Percentiles rank a stretch among this genome's conserved stretches.
Evolutionary conservation across 441 rosid species (phyloP).

Genomic region (Populus hybrid): DNA sequence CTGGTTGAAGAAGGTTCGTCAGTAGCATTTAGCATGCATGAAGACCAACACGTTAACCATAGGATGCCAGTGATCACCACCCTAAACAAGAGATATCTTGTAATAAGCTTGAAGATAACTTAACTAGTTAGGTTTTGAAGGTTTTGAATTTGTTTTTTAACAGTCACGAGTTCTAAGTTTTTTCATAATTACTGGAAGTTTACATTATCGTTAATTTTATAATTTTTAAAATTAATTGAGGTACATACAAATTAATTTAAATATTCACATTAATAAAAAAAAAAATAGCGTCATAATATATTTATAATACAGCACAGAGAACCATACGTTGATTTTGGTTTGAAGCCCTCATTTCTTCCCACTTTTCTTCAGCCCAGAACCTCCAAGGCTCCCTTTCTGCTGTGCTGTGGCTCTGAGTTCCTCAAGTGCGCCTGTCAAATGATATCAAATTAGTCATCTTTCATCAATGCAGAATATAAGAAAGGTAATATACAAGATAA

Average conservation of each 20-base stretch:
- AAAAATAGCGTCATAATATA: slow-evolving; percentile 1
- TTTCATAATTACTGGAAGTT: accelerated
- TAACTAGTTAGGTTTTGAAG: too few relatives aligned
- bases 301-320: slow-evolving; percentile 10
- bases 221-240: too few relatives aligned
- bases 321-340: slow-evolving; percentile 1
- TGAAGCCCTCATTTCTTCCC: slow-evolving; percentile 69
- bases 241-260: too few relatives aligned
- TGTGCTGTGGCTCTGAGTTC: slow-evolving; percentile 80
- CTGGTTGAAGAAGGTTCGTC: too few relatives aligned
- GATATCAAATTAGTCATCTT: slow-evolving; percentile 2
- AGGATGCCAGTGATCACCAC: slow-evolving; percentile 8
- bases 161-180: accelerated
- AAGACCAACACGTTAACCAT: neutral
- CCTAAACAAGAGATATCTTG: neutral
- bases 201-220: too few relatives aligned
- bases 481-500: neutral
- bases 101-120: neutral
- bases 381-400: slow-evolving; percentile 80
- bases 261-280: too few relatives aligned
- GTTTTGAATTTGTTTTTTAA: too few relatives aligned
- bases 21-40: too few relatives aligned
- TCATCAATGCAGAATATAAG: neutral
- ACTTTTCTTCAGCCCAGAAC: slow-evolving; percentile 90
- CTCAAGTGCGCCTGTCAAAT: slow-evolving; percentile 56